Evolutionary conservation across 2,329 filamentous ascomycete genomes (phyloP).

Genomic region (Albophoma yamanashiensis): DNA sequence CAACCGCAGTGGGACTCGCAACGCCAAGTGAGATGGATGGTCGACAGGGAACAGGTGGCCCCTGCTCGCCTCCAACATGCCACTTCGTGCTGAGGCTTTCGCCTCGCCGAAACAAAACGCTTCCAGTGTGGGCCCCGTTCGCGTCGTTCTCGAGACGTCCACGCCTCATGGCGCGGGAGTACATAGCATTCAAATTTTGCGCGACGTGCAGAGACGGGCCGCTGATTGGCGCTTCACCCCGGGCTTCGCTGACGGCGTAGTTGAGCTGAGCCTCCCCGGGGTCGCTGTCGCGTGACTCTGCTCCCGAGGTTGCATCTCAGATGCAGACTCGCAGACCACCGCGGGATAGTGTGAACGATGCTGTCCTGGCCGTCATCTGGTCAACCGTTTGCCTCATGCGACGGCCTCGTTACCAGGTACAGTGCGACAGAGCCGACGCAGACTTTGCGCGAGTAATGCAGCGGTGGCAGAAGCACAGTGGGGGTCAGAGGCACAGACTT

Average conservation of each 20-base stretch:
- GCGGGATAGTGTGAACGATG: background rate
- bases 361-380: background rate
- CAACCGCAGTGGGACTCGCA: background rate
- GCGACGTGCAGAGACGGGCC: background rate
- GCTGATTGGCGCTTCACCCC: background rate
- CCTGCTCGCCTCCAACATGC: background rate
- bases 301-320: background rate
- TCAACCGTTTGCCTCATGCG: background rate
- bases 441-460: background rate
- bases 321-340: background rate
- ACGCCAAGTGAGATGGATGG: background rate
- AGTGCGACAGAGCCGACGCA: background rate
- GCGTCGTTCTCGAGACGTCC: background rate
- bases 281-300: background rate
- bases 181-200: background rate
- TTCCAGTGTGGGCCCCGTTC: background rate
- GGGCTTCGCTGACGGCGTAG: background rate
- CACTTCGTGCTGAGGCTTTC: background rate
- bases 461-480: background rate
- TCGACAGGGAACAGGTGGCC: background rate
- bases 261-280: background rate
- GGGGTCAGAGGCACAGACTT: background rate
- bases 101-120: background rate
- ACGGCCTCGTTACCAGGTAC: background rate
- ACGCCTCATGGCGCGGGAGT: background rate